Evolutionary conservation across 176 grass and related monocot genomes (phyloP).

Genomic region (Lolium multiflorum): DNA sequence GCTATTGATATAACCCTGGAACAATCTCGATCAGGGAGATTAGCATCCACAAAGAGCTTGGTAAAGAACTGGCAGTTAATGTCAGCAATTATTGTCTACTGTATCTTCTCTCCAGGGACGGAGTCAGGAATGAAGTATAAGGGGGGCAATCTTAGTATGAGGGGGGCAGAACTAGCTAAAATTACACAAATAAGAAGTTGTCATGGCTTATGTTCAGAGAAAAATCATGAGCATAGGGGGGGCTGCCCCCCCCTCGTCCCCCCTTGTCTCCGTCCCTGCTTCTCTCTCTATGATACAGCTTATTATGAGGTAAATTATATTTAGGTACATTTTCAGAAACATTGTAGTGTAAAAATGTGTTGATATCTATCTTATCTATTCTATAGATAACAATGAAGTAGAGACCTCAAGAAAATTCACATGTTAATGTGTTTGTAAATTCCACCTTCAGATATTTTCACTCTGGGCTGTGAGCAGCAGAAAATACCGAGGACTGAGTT

Average conservation of each 20-base stretch:
- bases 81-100: constrained; percentile 61
- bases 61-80: constrained; percentile 63
- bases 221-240: no score
- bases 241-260: no score
- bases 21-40: background rate
- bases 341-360: background rate
- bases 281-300: constrained; percentile 61
- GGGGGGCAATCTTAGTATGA: no score
- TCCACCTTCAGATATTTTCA: constrained; percentile 64
- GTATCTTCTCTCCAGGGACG: constrained; percentile 50
- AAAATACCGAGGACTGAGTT: constrained; percentile 60
- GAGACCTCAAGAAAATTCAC: background rate
- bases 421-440: constrained; percentile 36
- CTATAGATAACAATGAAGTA: background rate
- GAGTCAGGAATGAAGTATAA: constrained; percentile 42
- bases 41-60: constrained; percentile 42
- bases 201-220: background rate
- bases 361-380: background rate
- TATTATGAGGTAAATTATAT: constrained; percentile 60
- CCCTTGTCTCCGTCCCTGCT: no score
- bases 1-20: background rate
- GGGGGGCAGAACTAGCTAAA: no score
- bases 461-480: constrained; percentile 68
- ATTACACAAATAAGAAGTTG: background rate
- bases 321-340: background rate